A percentile compares a stretch with the other conserved stretches of the same genome.
phyloP scores from a whole-genome alignment of 805 yeast genomes.

The Wickerhamomyces rabaulensis region DNA sequence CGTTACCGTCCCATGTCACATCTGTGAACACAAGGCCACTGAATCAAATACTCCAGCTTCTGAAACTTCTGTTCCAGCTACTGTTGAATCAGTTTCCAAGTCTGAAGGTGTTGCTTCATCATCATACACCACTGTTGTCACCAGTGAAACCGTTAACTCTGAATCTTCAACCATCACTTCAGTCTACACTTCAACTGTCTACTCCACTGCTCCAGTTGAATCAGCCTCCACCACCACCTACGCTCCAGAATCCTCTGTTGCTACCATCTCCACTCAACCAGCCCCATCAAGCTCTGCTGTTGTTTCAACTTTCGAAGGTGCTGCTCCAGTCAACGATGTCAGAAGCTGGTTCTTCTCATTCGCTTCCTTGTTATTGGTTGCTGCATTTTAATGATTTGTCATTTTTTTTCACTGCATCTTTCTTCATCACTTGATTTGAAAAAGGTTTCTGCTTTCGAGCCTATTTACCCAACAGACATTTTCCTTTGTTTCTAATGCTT shows the following conservation, averaged over 20 bases:
- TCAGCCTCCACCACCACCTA: slow-evolving; percentile 5
- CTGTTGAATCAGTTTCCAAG: neutral
- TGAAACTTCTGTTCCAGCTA: neutral
- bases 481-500: neutral
- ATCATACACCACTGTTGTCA: neutral
- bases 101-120: neutral
- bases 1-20: slow-evolving; percentile 3
- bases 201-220: neutral
- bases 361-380: neutral
- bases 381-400: neutral
- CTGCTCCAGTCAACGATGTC: neutral
- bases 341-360: slow-evolving; percentile 1
- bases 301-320: slow-evolving; percentile 3
- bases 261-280: neutral
- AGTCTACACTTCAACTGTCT: neutral
- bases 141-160: neutral
- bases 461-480: neutral
- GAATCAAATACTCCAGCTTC: neutral
- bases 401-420: neutral
- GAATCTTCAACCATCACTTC: neutral
- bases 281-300: neutral
- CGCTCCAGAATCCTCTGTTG: neutral
- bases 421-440: neutral
- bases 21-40: neutral
- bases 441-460: neutral